phyloP scores from a whole-genome alignment of 2,329 filamentous ascomycete genomes.

The Aspergillus brunneoviolaceus region DNA sequence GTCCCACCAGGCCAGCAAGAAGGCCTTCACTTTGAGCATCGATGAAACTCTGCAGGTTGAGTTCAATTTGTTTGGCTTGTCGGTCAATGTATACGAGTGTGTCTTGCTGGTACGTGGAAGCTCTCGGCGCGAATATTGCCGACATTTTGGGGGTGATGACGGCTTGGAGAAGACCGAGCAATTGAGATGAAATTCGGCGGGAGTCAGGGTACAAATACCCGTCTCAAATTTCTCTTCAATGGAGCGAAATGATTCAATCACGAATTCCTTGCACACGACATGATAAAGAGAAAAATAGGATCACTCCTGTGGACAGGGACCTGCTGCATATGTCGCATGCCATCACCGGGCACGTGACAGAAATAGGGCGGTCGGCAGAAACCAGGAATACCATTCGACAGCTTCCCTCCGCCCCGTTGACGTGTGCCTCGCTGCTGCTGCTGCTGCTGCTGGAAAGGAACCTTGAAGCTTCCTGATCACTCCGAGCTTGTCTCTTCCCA shows the following conservation, averaged over 20 bases:
- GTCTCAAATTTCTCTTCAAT: neutral
- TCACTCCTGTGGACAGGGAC: neutral
- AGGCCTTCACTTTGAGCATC: constrained; percentile 62
- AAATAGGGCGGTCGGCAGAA: constrained; percentile 27
- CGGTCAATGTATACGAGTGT: constrained; percentile 53
- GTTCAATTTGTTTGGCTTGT: constrained; percentile 55
- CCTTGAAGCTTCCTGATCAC: constrained; percentile 17
- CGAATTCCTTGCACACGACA: neutral
- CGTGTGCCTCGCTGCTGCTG: constrained; percentile 29
- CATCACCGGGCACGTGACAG: constrained; percentile 23
- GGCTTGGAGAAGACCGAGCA: neutral
- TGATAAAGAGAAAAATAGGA: neutral
- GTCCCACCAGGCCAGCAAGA: constrained; percentile 47
- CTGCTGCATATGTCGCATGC: constrained; percentile 9
- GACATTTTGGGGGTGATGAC: constrained; percentile 28
- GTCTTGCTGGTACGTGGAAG: constrained; percentile 36
- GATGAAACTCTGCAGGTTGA: constrained; percentile 58
- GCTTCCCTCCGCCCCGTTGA: constrained; percentile 32
- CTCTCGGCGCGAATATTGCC: constrained; percentile 27
- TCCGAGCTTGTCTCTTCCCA: constrained; percentile 11
- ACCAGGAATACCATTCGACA: constrained; percentile 28
- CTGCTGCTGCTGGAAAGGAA: constrained; percentile 4
- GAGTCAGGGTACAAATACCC: neutral
- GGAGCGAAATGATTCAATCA: neutral
- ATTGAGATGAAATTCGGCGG: neutral